Percentiles rank a stretch among this genome's conserved stretches.
Conservation (phyloP, 2,329 filamentous ascomycete species). For the Pseudogymnoascus sp. region DNA sequence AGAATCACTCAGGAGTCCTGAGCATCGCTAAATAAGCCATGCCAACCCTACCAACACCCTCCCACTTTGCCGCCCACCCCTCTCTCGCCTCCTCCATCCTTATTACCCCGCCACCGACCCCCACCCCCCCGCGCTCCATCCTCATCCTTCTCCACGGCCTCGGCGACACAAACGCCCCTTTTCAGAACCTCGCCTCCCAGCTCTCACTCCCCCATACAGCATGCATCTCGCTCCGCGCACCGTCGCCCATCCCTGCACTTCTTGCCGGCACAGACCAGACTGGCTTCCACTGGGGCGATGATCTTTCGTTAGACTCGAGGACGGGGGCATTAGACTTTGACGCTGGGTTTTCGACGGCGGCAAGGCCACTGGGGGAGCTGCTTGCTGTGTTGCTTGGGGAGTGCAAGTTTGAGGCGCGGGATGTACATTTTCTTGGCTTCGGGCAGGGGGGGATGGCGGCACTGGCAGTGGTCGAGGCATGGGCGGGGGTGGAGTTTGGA, state of each 20-base stretch:
- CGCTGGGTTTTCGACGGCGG: conserved; percentile 39
- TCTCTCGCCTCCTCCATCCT: conserved; percentile 19
- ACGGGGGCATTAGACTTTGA: conserved; percentile 46
- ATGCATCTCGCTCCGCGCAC: conserved; percentile 53
- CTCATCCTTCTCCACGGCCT: conserved; percentile 62
- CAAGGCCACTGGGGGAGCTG: conserved; percentile 36
- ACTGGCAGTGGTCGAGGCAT: conserved; percentile 31
- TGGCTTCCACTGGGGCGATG: conserved; percentile 51
- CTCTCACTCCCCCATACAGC: conserved; percentile 58
- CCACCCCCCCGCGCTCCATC: conserved; percentile 46
- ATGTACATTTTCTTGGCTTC: conserved; percentile 47
- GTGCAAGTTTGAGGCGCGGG: conserved; percentile 40
- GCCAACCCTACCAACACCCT: conserved; percentile 28
- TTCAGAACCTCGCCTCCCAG: conserved; percentile 49
- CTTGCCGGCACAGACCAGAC: conserved; percentile 24
- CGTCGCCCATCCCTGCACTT: conserved; percentile 49
- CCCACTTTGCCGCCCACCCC: conserved; percentile 41
- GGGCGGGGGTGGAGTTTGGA: conserved; percentile 35
- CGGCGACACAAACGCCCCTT: conserved; percentile 53
- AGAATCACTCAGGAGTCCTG: background rate
- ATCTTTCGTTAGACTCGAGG: conserved; percentile 45
- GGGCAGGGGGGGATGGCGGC: conserved; percentile 51
- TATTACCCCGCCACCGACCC: conserved; percentile 26
- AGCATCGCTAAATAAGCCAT: background rate
- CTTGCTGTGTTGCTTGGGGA: conserved; percentile 38